Conservation (phyloP, 2,329 filamentous ascomycete species). For the Fusarium longipes region DNA sequence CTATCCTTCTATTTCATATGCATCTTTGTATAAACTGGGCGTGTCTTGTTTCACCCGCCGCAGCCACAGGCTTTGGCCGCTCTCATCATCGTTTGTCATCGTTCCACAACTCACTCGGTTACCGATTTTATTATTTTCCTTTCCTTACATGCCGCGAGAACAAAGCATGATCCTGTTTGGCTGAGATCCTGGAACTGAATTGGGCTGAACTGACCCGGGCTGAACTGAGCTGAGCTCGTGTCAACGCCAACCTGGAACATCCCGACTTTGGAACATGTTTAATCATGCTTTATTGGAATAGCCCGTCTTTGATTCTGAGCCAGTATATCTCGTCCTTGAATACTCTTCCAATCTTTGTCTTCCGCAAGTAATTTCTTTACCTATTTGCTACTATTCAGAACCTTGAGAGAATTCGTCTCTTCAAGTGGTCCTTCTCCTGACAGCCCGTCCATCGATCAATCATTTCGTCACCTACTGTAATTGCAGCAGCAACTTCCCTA, state of each 20-base stretch:
- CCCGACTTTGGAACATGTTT: conserved; percentile 21
- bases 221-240: conserved; percentile 18
- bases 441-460: background rate
- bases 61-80: conserved; percentile 29
- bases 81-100: conserved; percentile 22
- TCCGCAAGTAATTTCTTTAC: background rate
- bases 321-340: conserved; percentile 5
- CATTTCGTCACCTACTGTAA: conserved; percentile 3
- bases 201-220: conserved; percentile 14
- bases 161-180: conserved; percentile 21
- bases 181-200: conserved; percentile 10
- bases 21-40: conserved; percentile 14
- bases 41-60: conserved; percentile 39
- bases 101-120: conserved; percentile 13
- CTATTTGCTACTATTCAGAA: background rate
- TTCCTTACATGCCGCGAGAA: background rate
- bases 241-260: conserved; percentile 23
- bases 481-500: conserved; percentile 29
- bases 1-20: background rate
- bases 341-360: background rate
- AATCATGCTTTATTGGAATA: conserved; percentile 30
- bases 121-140: background rate
- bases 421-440: conserved; percentile 17
- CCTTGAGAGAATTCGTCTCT: background rate
- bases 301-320: background rate